Evolutionary conservation across 164 flowering plant genomes (phyloP), one percentile per base, ranked within the genome.

Genomic region (Pachysandra terminalis): DNA sequence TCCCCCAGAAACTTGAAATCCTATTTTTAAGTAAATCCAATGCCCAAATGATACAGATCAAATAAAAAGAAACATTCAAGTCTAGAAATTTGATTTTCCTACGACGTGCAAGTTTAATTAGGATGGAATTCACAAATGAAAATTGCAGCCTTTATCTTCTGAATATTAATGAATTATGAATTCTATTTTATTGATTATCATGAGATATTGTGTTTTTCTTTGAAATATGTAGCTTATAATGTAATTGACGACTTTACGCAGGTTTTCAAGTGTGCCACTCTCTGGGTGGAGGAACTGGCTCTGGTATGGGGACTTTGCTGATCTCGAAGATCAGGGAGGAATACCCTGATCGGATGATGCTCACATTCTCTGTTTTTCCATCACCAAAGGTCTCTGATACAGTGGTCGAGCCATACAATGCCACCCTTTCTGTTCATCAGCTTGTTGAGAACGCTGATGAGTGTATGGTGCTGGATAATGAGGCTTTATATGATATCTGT

Each of bases 351-450:
- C 61, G 73, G 13, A 70, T 70, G 68, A 56, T 70, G 73, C 73
- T 70, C n/a, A 70, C 73, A 12, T 70, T 70, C 35, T 70, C 73
- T 9, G 73, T 70, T 14, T 70, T 70, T 22, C 73, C 73, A 15
- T 70, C 73, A 0, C 73, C 73, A 16, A 70, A 70, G 68, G 73
- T 70, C 13, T 70, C 73, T 21, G 73, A 70, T 45, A 70, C 73
- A 8, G 73, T 70, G 13, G 73, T 70, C 17, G 73, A 70, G 68
- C 73, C 73, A 17, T 70, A 70, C 54, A 70, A 70, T 70, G 73
- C 73, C 12, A 70, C 73, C 19, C 73, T 70, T 25, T 70, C 73
- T 70, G 73, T 70, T 65, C 73, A 70, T 49, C 73, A 70, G 56
- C 45, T 70, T 17, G 73, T 70, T 1, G 73, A 70, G 19, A 70